phyloP scores from a whole-genome alignment of 352 stramenopile genomes.

The Chrysophaeum taylorii region DNA sequence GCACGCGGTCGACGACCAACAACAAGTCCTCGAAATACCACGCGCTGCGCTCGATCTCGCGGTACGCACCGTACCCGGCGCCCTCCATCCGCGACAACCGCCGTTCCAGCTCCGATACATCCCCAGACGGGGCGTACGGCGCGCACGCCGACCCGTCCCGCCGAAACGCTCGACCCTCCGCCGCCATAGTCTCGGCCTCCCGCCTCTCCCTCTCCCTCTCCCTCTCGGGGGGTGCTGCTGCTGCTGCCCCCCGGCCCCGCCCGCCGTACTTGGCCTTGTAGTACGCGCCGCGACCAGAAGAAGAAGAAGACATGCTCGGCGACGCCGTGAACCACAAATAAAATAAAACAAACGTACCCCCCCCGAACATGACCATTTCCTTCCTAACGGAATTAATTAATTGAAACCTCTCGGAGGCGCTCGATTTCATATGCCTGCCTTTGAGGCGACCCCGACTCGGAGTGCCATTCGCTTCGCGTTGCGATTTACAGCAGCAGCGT shows the following conservation, averaged over 20 bases:
- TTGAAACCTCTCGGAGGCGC: too few species aligned
- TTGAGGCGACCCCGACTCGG: too few species aligned
- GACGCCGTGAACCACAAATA: too few species aligned
- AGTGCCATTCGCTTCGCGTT: too few species aligned
- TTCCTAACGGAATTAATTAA: too few species aligned
- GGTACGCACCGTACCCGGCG: slow-evolving; percentile 57
- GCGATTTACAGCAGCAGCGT: too few species aligned
- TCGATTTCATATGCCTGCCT: too few species aligned
- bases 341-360: too few species aligned
- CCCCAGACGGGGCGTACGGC: slow-evolving; percentile 25
- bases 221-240: too few species aligned
- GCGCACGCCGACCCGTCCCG: neutral
- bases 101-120: slow-evolving; percentile 40
- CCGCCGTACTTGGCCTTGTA: slow-evolving; percentile 11
- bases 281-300: neutral
- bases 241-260: neutral
- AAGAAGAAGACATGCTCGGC: too few species aligned
- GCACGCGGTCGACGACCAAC: slow-evolving; percentile 79
- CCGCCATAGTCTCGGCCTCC: neutral
- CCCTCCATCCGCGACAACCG: slow-evolving; percentile 51
- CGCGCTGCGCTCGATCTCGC: slow-evolving; percentile 63
- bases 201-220: too few species aligned
- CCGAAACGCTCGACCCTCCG: neutral
- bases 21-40: slow-evolving; percentile 56
- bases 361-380: too few species aligned